phyloP scores from a whole-genome alignment of 1,284 basidiomycete genomes.

The Puccinia brachypodii region DNA sequence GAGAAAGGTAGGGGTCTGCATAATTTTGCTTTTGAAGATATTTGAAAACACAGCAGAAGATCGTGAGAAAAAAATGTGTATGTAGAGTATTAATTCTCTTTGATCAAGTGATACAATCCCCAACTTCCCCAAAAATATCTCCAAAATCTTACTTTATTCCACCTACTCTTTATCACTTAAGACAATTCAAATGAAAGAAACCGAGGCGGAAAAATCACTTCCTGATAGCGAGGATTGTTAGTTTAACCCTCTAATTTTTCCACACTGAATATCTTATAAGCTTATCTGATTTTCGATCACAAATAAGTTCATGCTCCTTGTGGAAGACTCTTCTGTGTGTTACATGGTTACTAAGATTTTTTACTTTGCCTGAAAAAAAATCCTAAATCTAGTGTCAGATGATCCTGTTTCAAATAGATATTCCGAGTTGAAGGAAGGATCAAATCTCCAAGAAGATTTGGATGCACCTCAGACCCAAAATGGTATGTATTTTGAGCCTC shows the following conservation, averaged over 20 bases:
- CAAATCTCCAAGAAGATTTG: background rate
- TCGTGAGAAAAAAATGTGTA: no score
- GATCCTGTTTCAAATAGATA: conserved; percentile 21
- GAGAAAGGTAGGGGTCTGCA: no score
- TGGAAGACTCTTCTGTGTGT: conserved; percentile 27
- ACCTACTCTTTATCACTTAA: no score
- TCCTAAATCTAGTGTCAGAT: conserved; percentile 11
- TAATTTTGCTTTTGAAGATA: no score
- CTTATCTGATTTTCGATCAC: background rate
- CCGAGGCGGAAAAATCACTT: background rate
- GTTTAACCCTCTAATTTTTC: background rate
- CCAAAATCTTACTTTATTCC: no score
- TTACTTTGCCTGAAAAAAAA: background rate
- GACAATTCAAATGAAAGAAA: no score
- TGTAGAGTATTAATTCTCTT: no score
- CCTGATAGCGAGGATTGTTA: background rate
- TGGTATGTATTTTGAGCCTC: background rate
- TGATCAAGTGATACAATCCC: no score
- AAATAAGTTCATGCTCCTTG: background rate
- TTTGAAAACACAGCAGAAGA: no score
- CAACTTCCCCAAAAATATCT: no score
- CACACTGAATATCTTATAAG: background rate
- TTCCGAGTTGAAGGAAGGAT: background rate
- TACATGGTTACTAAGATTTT: background rate
- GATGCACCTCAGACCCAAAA: background rate